Evolutionary conservation across 2,329 filamentous ascomycete genomes (phyloP).

Genomic region (Calonectria henricotiae): DNA sequence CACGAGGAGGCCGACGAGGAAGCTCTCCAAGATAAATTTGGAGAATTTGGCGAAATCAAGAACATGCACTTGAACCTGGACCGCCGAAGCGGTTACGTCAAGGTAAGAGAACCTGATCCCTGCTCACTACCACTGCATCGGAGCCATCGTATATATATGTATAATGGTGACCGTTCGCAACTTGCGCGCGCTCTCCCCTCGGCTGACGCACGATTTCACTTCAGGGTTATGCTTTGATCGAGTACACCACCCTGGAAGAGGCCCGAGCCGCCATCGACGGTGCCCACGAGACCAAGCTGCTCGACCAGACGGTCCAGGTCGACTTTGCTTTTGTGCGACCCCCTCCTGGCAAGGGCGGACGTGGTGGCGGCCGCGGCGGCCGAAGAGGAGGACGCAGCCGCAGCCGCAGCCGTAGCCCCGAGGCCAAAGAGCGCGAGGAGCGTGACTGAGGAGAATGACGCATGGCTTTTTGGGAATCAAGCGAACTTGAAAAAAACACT

Average conservation of each 20-base stretch:
- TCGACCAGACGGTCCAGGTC: conserved; percentile 86
- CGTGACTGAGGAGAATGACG: conserved; percentile 48
- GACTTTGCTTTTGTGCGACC: conserved; percentile 91
- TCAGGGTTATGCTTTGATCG: conserved; percentile 90
- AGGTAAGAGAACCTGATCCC: conserved; percentile 67
- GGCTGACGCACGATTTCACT: not conserved
- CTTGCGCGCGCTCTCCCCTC: not conserved
- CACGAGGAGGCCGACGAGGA: conserved; percentile 92
- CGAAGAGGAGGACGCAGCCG: conserved; percentile 66
- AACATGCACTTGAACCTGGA: conserved; percentile 90
- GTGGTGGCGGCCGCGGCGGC: conserved; percentile 58
- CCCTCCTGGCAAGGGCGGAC: conserved; percentile 71
- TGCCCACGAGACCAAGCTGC: conserved; percentile 82
- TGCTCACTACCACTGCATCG: not conserved
- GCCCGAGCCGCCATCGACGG: conserved; percentile 87
- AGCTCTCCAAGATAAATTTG: conserved; percentile 85
- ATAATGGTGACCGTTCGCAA: not conserved
- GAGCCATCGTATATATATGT: not conserved
- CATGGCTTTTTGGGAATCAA: not conserved
- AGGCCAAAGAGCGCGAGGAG: conserved; percentile 57
- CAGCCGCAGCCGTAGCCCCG: conserved; percentile 68
- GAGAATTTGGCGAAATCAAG: conserved; percentile 89
- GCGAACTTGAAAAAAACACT: conserved; percentile 1
- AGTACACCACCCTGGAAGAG: conserved; percentile 85
- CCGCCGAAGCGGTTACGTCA: conserved; percentile 87